phyloP scores from a whole-genome alignment of 2,329 filamentous ascomycete genomes.

The Fusarium multiceps region DNA sequence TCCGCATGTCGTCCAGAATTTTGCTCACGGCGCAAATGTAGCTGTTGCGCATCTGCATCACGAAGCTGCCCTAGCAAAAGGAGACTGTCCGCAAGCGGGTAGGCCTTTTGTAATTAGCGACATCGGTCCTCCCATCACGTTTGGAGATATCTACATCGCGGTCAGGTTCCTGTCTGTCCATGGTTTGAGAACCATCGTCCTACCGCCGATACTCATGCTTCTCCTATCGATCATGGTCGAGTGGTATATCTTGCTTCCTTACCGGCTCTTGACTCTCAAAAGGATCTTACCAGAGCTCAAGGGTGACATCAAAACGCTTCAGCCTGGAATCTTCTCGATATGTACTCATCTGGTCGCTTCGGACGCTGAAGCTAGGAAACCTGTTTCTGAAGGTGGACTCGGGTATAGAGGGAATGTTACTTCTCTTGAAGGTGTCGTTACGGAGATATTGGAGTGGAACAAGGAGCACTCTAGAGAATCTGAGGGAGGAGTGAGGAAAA shows the following conservation, averaged over 20 bases:
- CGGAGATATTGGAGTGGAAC: conserved; percentile 7
- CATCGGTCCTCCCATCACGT: not conserved
- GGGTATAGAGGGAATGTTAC: conserved; percentile 4
- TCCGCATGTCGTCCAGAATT: conserved; percentile 2
- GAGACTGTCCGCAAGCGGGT: not conserved
- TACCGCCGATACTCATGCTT: not conserved
- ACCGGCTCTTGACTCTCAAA: not conserved
- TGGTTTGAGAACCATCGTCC: not conserved
- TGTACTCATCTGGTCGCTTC: conserved; percentile 14
- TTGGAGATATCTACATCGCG: conserved; percentile 3
- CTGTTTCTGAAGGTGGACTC: not conserved
- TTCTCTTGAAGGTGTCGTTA: not conserved
- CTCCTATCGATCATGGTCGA: not conserved
- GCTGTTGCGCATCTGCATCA: conserved; percentile 13
- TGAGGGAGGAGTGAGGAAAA: not conserved
- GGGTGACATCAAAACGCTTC: not conserved
- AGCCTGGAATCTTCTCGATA: conserved; percentile 3
- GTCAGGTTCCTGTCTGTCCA: conserved; percentile 3
- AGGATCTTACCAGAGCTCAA: not conserved
- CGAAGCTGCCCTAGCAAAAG: not conserved
- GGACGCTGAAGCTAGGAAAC: not conserved
- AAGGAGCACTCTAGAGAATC: not conserved
- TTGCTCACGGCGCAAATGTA: conserved; percentile 16
- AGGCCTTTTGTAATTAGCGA: conserved; percentile 10
- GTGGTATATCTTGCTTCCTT: conserved; percentile 3